A percentile compares a stretch with the other conserved stretches of the same genome.
Conservation (phyloP, 495 filamentous ascomycete genomes). For the Penicillium simplicissimum region DNA sequence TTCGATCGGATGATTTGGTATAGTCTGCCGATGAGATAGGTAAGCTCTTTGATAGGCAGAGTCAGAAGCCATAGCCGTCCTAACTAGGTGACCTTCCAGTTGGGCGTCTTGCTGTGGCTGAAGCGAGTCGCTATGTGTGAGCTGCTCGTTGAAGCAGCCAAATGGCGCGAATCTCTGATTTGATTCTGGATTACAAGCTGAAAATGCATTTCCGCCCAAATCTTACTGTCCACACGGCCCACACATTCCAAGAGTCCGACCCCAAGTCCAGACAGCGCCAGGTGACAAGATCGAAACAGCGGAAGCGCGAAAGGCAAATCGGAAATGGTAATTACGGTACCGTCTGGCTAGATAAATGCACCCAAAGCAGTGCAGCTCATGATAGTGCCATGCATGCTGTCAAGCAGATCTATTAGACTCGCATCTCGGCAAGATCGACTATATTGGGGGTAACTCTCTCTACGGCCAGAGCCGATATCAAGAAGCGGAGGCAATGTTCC, state of each 20-base stretch:
- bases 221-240: slow-evolving; percentile 26
- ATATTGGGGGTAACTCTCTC: slow-evolving; percentile 5
- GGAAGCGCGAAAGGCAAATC: slow-evolving; percentile 26
- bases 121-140: neutral
- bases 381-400: slow-evolving; percentile 7
- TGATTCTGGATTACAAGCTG: slow-evolving; percentile 31
- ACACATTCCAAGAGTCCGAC: slow-evolving; percentile 16
- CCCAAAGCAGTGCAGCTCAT: neutral
- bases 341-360: slow-evolving; percentile 38
- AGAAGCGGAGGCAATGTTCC: neutral
- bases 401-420: slow-evolving; percentile 16
- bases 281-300: slow-evolving; percentile 23
- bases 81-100: neutral
- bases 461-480: neutral
- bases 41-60: too few species aligned
- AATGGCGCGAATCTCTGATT: slow-evolving; percentile 22
- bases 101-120: neutral
- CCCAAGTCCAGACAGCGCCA: slow-evolving; percentile 3
- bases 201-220: slow-evolving; percentile 24
- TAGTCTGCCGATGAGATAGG: too few species aligned
- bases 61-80: too few species aligned
- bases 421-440: slow-evolving; percentile 21
- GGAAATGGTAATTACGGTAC: slow-evolving; percentile 33
- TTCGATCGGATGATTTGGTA: too few species aligned
- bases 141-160: neutral